Evolutionary conservation across 805 yeast genomes (phyloP).

Genomic region (baker's yeast (Saccharomyces cerevisiae)): DNA sequence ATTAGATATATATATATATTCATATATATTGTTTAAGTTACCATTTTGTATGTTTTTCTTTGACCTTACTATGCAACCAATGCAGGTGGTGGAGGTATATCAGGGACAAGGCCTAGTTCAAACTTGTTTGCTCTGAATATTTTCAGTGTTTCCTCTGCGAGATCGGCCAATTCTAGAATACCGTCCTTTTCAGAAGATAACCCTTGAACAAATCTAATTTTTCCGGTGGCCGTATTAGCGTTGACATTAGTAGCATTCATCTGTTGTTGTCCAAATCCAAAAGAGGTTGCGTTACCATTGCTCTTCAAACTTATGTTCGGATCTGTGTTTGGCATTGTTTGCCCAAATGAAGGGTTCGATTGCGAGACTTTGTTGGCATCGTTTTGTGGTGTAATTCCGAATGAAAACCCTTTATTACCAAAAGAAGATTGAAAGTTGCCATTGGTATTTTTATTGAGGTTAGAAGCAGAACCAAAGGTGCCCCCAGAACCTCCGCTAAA

Average conservation of each 20-base stretch:
- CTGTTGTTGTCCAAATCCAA: neutral
- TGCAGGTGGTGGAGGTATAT: conserved; percentile 58
- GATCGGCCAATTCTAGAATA: conserved; percentile 31
- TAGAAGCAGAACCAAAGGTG: conserved; percentile 1
- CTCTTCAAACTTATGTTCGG: neutral
- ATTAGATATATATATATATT: neutral
- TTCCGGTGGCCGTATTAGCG: neutral
- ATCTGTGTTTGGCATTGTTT: neutral
- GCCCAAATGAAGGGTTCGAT: neutral
- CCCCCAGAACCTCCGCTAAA: neutral
- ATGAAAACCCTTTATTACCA: neutral
- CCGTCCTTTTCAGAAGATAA: conserved; percentile 22
- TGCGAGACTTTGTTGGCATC: neutral
- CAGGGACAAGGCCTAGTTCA: conserved; percentile 60
- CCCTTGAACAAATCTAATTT: conserved; percentile 29
- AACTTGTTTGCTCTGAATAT: conserved; percentile 44
- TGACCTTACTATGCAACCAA: conserved; percentile 12
- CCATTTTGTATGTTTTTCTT: neutral
- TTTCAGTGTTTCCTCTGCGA: conserved; percentile 37
- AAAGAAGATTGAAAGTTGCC: neutral
- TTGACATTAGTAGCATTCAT: too few relatives aligned
- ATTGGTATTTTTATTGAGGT: neutral
- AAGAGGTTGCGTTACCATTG: neutral
- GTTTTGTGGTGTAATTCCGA: neutral
- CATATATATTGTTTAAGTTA: neutral